Evolutionary conservation across 768 basidiomycete genomes (phyloP), one percentile per base, ranked within the genome.

Genomic region (Mrakia frigida): DNA sequence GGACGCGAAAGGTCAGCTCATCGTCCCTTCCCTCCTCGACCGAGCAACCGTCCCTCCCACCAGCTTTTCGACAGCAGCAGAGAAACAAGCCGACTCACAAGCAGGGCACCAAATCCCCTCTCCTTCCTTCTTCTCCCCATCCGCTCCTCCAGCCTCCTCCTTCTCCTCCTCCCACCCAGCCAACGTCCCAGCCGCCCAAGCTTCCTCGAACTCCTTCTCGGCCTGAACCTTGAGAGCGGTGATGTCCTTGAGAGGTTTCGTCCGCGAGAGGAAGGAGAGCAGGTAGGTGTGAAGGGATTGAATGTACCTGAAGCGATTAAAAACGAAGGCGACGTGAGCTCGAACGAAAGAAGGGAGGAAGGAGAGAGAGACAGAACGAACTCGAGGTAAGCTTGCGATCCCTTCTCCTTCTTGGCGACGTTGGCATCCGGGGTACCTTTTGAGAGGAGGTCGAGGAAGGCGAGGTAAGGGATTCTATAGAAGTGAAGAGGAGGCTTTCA

Each of bases 41-140:
- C n/a, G n/a, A 25, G 11, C 25, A 9, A 9, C 56, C 25, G 21
- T 9, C 25, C 23, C 7, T 60, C 28, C 21, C 56, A 9, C 13
- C n/a, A 33, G 61, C n/a, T 14, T 6, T 13, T n/a, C 13, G n/a
- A 28, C n/a, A n/a, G n/a, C n/a, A n/a, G n/a, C n/a, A n/a, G n/a
- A n/a, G n/a, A n/a, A n/a, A n/a, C n/a, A n/a, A n/a, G n/a, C n/a
- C n/a, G n/a, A 87, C 93, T 85, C 85, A 94, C 94, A 97, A 61
- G 93, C 90, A 53, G 90, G 85, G 85, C 95, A 98, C 96, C 96
- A 98, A 69, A 98, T 92, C 4, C 94, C 88, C 52, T 84, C 90
- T 28, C 79, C 65, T 70, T 77, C 71, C 59, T 67, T 78, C 74
- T 87, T 88, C 80, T 87, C 88, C 65, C 79, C 79, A 79, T 87